Conservation (phyloP, 441 rosid genomes). For the Syzygium syzygioides region DNA sequence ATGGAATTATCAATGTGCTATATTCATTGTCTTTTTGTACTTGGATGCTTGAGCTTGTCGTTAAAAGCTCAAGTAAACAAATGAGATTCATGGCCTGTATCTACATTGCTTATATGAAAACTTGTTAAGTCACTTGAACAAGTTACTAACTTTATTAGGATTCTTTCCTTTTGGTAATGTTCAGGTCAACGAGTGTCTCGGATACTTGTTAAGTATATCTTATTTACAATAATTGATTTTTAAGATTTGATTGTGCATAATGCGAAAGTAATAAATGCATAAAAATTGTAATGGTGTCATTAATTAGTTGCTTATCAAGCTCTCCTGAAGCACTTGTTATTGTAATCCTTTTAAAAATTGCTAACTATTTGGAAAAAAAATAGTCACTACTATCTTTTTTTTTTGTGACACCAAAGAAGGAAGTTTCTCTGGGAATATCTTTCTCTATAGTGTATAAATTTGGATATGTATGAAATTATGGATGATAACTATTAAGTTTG, state of each 20-base stretch:
- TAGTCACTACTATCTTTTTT: neutral
- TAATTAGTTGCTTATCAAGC: neutral
- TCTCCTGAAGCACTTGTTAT: neutral
- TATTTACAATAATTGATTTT: neutral
- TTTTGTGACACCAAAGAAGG: neutral
- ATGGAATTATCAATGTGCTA: neutral
- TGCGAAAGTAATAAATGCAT: neutral
- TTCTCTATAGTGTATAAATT: neutral
- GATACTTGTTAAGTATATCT: neutral
- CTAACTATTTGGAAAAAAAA: neutral
- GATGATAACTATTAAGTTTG: neutral
- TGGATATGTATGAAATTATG: neutral
- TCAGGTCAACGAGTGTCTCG: neutral
- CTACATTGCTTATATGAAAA: neutral
- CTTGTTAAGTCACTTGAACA: neutral
- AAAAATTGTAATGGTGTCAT: neutral
- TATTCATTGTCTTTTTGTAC: neutral
- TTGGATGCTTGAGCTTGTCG: neutral
- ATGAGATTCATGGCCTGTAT: neutral
- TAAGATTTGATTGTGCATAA: neutral
- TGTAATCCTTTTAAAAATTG: neutral
- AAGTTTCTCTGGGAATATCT: neutral
- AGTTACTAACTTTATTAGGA: neutral
- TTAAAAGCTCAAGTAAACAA: neutral
- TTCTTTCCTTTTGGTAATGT: neutral